Base-by-base conservation (phyloP, 768 basidiomycete genomes). In the Mycena belliarum region DNA sequence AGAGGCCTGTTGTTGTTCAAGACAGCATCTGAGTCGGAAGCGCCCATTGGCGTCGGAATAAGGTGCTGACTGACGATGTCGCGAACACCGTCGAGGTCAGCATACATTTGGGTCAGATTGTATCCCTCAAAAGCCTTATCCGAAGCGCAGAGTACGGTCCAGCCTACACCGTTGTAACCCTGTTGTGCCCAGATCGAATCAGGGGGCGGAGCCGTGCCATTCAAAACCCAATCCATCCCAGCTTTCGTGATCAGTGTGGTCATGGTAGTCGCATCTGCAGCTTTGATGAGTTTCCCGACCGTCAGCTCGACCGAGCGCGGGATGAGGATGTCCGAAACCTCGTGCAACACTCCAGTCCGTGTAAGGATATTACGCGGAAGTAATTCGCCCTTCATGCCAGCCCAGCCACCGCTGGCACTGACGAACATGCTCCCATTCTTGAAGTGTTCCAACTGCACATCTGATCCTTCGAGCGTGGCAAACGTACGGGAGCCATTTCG, bases 241-340 rank as follows among this genome's bases (percentile, higher is more conserved):
- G 92, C 93, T 65, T 89, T 90, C 54, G 81, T 76, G 57, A 97
- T 79, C 67, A 99, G 70, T 29, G 86, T 91, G 21, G 82, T 77
- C 95, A 99, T 98, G 4, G 91, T 97, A 29, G 81, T 86, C 41
- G 88, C 92, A 69, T 92, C 90, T 21, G 92, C 92, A 4, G 95
- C 96, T 65, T 85, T 86, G 64, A 95, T 80, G 29, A 99, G 80
- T 71, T 98, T 98, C n/a, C 86, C 91, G 29, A 95, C 76, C 6
- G 88, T 94, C 59, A 99, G 76, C 42, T 93, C 77, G 43, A 98
- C 86, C 11, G 90, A 86, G 20, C 94, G 85, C 29, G 97, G 97
- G 54, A 99, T 83, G 68, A 94, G 77, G 47, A 94, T 75, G 64
- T 91, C 89, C 7, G 90, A 87, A 55, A 98, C 75, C 65, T 93